These are phyloP conservation scores for Sisymbrium irio DNA, from an alignment of 345 rosid genomes.

Conservation along the genomic window DNA sequence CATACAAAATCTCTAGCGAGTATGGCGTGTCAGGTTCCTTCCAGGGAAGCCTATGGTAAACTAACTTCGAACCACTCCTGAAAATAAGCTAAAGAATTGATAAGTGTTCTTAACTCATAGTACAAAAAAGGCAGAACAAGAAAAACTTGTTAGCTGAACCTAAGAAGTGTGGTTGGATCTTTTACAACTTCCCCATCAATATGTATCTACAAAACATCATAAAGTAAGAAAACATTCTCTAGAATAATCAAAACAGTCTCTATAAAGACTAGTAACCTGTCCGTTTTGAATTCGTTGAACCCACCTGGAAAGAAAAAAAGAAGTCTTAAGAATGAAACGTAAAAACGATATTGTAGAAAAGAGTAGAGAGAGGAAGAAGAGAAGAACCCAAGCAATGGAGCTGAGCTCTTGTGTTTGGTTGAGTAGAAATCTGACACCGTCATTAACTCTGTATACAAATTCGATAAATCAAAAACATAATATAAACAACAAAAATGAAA, in stretches of 20 bases:
- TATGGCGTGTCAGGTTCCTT: conserved; percentile 72
- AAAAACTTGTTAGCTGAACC: conserved; percentile 36
- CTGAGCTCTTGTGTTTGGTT: conserved; percentile 58
- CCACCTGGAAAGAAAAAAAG: conserved; percentile 51
- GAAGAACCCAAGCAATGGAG: conserved; percentile 78
- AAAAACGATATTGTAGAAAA: not conserved
- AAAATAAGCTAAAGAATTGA: not conserved
- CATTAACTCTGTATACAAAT: conserved; percentile 15
- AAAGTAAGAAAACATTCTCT: not conserved
- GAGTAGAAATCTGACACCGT: conserved; percentile 64
- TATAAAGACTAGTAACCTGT: conserved; percentile 47
- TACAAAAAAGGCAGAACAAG: not conserved
- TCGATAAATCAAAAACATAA: not conserved
- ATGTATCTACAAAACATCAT: conserved; percentile 46
- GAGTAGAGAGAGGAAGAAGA: not conserved
- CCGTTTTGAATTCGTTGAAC: conserved; percentile 78
- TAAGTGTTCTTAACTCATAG: not conserved
- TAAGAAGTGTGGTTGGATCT: conserved; percentile 53
- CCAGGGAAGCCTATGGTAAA: conserved; percentile 89
- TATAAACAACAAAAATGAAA: not conserved
- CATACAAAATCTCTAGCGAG: conserved; percentile 53
- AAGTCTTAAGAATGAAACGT: not conserved
- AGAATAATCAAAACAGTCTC: no score
- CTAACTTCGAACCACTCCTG: conserved; percentile 61
- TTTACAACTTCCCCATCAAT: conserved; percentile 54